These are phyloP conservation scores for Kwoniella dendrophila DNA, from an alignment of 768 basidiomycete genomes.

Conservation along the genomic window DNA sequence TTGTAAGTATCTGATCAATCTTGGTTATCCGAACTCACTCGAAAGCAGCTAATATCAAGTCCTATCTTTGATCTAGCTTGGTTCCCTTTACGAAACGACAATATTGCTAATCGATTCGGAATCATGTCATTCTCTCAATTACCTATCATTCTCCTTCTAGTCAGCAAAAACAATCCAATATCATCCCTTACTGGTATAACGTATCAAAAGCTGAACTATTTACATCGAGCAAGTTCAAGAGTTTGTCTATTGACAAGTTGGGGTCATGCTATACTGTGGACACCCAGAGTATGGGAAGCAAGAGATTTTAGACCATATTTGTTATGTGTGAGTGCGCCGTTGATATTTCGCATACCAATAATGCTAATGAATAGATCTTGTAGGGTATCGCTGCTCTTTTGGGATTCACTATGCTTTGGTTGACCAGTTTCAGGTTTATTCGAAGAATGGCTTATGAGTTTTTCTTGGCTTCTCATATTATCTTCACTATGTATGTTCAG, in stretches of 20 bases:
- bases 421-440: slow-evolving; percentile 42
- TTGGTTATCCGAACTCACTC: background rate
- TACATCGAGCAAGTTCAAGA: slow-evolving; percentile 54
- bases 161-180: slow-evolving; percentile 66
- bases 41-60: background rate
- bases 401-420: slow-evolving; percentile 38
- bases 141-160: slow-evolving; percentile 64
- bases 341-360: background rate
- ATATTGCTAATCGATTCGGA: slow-evolving; percentile 25
- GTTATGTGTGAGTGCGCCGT: slow-evolving; percentile 30
- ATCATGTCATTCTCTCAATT: slow-evolving; percentile 58
- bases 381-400: slow-evolving; percentile 41
- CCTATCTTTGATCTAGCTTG: slow-evolving; percentile 4
- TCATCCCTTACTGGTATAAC: slow-evolving; percentile 64
- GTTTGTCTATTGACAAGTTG: slow-evolving; percentile 43
- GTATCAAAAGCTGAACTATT: slow-evolving; percentile 61
- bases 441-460: slow-evolving; percentile 52
- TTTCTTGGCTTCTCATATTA: slow-evolving; percentile 54
- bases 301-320: slow-evolving; percentile 23
- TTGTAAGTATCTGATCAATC: slow-evolving; percentile 7
- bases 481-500: slow-evolving; percentile 44
- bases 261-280: slow-evolving; percentile 40
- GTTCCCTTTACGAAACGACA: slow-evolving; percentile 17
- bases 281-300: slow-evolving; percentile 20
- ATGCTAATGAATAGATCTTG: background rate